phyloP scores from a whole-genome alignment of 441 rosid species.

The Populus trichocarpa region DNA sequence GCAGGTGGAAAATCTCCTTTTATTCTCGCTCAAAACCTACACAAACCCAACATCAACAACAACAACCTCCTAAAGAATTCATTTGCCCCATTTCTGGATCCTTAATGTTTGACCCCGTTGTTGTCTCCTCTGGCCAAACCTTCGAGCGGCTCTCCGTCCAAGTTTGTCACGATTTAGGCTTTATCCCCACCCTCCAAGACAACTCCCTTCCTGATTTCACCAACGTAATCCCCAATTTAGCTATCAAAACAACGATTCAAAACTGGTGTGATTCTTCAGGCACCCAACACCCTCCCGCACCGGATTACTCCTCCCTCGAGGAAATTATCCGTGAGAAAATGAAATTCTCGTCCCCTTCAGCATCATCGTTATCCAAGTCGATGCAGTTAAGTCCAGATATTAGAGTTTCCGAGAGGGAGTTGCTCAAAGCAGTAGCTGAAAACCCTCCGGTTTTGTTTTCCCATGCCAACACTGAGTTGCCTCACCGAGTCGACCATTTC shows the following conservation, averaged over 20 bases:
- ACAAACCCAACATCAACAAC: constrained; percentile 5
- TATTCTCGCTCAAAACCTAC: constrained; percentile 27
- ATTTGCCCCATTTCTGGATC: constrained; percentile 75
- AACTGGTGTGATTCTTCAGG: constrained; percentile 56
- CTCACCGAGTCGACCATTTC: constrained; percentile 42
- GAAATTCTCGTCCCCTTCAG: constrained; percentile 15
- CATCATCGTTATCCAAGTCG: constrained; percentile 6
- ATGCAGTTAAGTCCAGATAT: constrained; percentile 22
- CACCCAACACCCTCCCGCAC: constrained; percentile 42
- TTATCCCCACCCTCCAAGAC: constrained; percentile 34
- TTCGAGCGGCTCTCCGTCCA: constrained; percentile 68
- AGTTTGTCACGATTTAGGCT: constrained; percentile 55
- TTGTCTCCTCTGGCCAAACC: constrained; percentile 88
- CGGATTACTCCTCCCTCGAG: constrained; percentile 41
- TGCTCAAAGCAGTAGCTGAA: constrained; percentile 56
- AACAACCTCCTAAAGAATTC: constrained; percentile 49
- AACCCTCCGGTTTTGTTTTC: constrained; percentile 47
- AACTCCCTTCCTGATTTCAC: constrained; percentile 52
- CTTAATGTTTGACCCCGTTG: constrained; percentile 81
- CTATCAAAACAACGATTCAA: constrained; percentile 63
- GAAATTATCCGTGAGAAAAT: constrained; percentile 39
- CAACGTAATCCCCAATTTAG: constrained; percentile 69
- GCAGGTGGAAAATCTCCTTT: constrained; percentile 60
- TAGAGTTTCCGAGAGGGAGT: constrained; percentile 61
- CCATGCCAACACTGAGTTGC: constrained; percentile 58